These are phyloP conservation scores for Monascus purpureus DNA, from an alignment of 495 filamentous ascomycete genomes.

Conservation along the genomic window DNA sequence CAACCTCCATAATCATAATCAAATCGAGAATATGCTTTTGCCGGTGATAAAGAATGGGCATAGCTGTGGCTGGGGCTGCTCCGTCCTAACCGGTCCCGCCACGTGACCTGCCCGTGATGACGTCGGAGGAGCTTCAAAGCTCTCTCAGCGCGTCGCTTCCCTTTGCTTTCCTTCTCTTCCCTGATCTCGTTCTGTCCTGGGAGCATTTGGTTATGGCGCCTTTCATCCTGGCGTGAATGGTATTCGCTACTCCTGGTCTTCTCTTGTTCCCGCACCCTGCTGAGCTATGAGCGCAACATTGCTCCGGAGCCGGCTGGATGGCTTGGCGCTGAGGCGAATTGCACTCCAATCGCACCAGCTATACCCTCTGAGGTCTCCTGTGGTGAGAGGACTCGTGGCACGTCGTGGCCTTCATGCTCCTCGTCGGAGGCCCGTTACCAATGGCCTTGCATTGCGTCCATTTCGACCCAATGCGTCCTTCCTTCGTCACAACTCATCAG, in stretches of 20 bases:
- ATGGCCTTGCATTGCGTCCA: conserved; percentile 14
- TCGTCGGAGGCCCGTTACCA: conserved; percentile 11
- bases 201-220: too few species aligned
- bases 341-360: conserved; percentile 12
- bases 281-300: conserved; percentile 25
- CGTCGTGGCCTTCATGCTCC: conserved; percentile 12
- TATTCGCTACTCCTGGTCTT: conserved; percentile 3
- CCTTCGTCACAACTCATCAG: conserved; percentile 16
- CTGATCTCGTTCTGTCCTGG: too few species aligned
- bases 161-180: too few species aligned
- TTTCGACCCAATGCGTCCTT: conserved; percentile 6
- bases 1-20: too few species aligned
- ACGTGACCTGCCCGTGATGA: too few species aligned
- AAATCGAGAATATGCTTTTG: too few species aligned
- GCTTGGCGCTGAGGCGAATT: conserved; percentile 19
- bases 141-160: too few species aligned
- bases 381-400: conserved; percentile 4
- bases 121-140: too few species aligned
- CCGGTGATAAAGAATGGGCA: too few species aligned
- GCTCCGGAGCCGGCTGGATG: conserved; percentile 22
- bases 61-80: too few species aligned
- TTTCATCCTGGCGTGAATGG: conserved; percentile 2
- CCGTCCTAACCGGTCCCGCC: too few species aligned
- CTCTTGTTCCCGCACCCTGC: neutral
- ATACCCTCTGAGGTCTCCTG: conserved; percentile 5